Conservation (phyloP, 23 red algal genomes). For the Cyanidiococcus yangmingshanensis region DNA sequence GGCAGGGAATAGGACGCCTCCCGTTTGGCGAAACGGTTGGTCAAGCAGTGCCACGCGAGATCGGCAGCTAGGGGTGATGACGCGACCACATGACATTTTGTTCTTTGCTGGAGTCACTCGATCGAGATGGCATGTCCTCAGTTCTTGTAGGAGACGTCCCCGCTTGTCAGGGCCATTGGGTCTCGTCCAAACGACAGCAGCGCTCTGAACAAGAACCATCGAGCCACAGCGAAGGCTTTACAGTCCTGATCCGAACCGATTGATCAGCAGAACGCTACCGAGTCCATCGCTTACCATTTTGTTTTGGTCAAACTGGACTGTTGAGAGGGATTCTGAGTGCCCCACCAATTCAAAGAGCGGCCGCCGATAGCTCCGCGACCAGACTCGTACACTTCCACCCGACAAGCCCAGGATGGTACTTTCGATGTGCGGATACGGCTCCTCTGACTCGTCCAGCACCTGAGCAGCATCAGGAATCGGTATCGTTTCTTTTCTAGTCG, state of each 20-base stretch:
- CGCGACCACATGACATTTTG: no score
- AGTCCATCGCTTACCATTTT: slow-evolving; percentile 9
- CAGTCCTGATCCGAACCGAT: not conserved
- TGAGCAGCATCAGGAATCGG: not conserved
- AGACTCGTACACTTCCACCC: not conserved
- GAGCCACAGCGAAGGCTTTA: no score
- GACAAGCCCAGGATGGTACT: not conserved
- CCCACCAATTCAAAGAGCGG: slow-evolving; percentile 5
- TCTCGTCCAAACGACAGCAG: no score
- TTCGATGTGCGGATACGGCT: not conserved
- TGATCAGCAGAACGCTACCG: slow-evolving; percentile 8
- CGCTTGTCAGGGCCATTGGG: no score
- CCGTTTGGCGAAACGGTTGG: no score
- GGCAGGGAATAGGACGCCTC: no score
- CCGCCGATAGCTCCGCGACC: not conserved
- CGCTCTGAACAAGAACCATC: no score
- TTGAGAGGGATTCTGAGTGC: not conserved
- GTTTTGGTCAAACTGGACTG: slow-evolving; percentile 9
- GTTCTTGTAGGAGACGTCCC: no score
- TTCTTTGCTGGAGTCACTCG: no score
- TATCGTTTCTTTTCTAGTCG: not conserved
- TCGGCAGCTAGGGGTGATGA: no score
- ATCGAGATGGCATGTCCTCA: no score
- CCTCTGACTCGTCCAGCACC: not conserved
- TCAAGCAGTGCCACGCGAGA: no score